Evolutionary conservation across 805 yeast genomes (phyloP).

Genomic region (Pichia rugopelliculosa): DNA sequence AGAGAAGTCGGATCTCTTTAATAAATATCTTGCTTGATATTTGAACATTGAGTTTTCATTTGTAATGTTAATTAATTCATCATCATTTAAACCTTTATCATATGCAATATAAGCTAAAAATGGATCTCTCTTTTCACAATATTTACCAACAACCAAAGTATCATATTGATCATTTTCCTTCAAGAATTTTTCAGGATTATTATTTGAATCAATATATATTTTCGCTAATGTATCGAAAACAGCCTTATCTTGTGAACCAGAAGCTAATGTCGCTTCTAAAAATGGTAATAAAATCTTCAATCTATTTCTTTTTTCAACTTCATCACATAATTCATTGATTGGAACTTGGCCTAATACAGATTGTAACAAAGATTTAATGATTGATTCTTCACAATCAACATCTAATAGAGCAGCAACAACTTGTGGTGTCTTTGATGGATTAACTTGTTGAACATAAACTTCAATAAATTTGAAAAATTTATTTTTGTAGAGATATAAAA

Average conservation of each 20-base stretch:
- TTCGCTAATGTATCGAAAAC: constrained; percentile 93
- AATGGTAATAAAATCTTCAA: constrained; percentile 87
- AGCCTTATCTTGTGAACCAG: constrained; percentile 84
- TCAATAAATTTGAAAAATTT: constrained; percentile 95
- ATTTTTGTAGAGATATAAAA: constrained; percentile 88
- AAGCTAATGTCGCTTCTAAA: constrained; percentile 77
- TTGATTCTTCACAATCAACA: constrained; percentile 92
- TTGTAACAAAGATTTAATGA: constrained; percentile 70
- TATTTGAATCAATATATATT: constrained; percentile 95
- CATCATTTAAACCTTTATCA: constrained; percentile 90
- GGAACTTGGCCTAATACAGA: constrained; percentile 95
- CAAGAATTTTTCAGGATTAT: constrained; percentile 94
- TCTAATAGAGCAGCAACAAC: constrained; percentile 94
- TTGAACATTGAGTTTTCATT: constrained; percentile 98
- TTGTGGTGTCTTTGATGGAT: constrained; percentile 92
- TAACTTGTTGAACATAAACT: constrained; percentile 95
- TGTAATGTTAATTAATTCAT: constrained; percentile 82
- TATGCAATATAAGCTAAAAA: constrained; percentile 96
- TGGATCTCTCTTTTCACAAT: constrained; percentile 99
- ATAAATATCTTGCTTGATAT: constrained; percentile 95
- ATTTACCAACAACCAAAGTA: constrained; percentile 91
- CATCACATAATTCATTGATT: constrained; percentile 76
- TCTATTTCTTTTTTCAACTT: constrained; percentile 95
- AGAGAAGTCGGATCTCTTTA: constrained; percentile 75
- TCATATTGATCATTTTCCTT: constrained; percentile 86